These are phyloP conservation scores for Pyrenula massariospora DNA, from an alignment of 495 filamentous ascomycete species.

Conservation along the genomic window DNA sequence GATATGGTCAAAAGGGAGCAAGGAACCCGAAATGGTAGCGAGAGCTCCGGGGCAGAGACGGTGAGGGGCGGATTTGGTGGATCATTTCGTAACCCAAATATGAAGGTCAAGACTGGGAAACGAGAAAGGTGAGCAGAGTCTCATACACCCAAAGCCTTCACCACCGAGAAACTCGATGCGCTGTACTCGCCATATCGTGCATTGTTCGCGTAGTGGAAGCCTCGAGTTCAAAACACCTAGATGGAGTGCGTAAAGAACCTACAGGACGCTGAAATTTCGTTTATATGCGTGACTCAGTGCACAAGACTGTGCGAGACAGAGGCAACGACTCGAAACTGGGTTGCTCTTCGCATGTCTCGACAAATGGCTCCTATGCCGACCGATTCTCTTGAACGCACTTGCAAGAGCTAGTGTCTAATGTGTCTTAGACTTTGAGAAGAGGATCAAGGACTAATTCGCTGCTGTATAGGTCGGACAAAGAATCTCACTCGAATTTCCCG, in stretches of 20 bases:
- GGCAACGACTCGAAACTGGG: no score
- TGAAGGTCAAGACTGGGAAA: background rate
- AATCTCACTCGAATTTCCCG: constrained; percentile 5
- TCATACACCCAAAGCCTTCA: background rate
- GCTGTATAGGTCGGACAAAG: background rate
- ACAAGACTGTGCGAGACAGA: no score
- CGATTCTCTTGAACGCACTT: background rate
- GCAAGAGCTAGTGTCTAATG: background rate
- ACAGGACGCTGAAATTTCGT: background rate
- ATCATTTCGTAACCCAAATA: background rate
- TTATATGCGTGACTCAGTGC: no score
- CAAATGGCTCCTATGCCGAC: background rate
- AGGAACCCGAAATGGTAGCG: background rate
- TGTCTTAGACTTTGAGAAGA: background rate
- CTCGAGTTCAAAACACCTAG: background rate
- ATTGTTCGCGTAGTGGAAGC: background rate
- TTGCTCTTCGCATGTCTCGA: no score
- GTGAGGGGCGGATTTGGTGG: background rate
- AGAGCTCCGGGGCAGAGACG: background rate
- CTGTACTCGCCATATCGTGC: background rate
- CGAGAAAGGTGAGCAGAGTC: background rate
- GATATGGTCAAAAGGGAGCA: background rate
- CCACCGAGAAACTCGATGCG: background rate
- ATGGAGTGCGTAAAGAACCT: background rate
- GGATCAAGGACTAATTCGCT: background rate